phyloP scores from a whole-genome alignment of 2,329 filamentous ascomycete genomes.

The Colletotrichum endophyticum region DNA sequence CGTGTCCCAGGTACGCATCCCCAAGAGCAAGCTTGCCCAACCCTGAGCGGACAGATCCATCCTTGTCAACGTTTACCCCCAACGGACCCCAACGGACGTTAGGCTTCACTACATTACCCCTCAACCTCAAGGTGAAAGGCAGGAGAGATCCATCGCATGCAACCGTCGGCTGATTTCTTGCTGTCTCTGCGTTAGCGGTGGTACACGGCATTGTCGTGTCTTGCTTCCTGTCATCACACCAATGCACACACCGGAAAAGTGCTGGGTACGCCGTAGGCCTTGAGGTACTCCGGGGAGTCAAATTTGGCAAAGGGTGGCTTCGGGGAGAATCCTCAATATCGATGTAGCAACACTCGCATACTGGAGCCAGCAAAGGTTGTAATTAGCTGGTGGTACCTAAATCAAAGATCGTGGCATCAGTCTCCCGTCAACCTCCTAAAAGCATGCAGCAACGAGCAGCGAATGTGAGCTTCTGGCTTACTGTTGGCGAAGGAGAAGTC shows the following conservation, averaged over 20 bases:
- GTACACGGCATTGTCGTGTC: not conserved
- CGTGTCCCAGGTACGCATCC: not conserved
- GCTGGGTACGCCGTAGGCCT: not conserved
- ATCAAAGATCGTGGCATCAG: not conserved
- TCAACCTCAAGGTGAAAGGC: not conserved
- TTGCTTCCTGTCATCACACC: not conserved
- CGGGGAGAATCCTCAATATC: not conserved
- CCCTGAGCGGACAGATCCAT: not conserved
- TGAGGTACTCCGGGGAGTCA: not conserved
- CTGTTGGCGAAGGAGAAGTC: not conserved
- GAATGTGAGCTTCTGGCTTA: not conserved
- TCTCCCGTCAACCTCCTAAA: not conserved
- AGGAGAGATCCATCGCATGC: not conserved
- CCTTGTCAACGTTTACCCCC: not conserved
- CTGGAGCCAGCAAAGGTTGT: not conserved
- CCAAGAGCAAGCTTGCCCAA: not conserved
- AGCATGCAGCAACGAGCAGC: not conserved
- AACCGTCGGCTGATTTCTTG: not conserved
- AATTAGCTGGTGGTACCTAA: not conserved
- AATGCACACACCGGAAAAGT: not conserved
- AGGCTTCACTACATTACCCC: not conserved
- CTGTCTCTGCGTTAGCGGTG: not conserved
- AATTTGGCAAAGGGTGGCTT: not conserved
- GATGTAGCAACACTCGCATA: not conserved
- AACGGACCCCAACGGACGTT: not conserved